Percentiles rank a stretch among this genome's conserved stretches.
These are phyloP conservation scores for Silene latifolia DNA, from an alignment of 148 eudicot genomes.

Conservation along the genomic window DNA sequence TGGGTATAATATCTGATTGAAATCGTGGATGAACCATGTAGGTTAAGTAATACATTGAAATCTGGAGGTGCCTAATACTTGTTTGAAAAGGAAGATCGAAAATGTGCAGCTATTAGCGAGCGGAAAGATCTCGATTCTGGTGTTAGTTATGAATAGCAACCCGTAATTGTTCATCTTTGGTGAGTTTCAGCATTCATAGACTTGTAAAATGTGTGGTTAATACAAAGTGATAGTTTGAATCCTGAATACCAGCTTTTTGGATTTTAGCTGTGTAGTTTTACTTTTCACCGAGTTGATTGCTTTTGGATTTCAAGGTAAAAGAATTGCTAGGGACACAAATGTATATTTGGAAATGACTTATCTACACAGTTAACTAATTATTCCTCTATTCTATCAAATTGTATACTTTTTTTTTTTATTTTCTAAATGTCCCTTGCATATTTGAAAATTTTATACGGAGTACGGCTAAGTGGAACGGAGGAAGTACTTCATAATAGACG, in stretches of 20 bases:
- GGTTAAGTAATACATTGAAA: constrained; percentile 94
- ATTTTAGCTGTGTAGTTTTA: constrained; percentile 9
- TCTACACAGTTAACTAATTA: no score
- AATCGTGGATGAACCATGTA: constrained; percentile 16
- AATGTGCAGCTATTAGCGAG: constrained; percentile 15
- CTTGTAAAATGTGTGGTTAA: constrained; percentile 19
- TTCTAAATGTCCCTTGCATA: no score
- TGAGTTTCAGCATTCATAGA: constrained; percentile 24
- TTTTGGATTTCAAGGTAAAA: background rate
- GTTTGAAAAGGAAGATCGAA: background rate
- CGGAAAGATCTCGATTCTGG: constrained; percentile 8
- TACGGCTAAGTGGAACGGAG: no score
- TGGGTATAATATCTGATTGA: background rate
- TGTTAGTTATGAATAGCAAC: constrained; percentile 18
- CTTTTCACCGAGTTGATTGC: background rate
- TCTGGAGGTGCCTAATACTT: constrained; percentile 63
- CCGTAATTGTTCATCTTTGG: constrained; percentile 20
- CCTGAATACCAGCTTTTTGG: background rate
- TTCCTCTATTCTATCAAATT: no score
- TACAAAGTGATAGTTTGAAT: constrained; percentile 15
- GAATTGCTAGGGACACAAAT: background rate
- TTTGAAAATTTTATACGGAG: no score
- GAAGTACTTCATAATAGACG: no score
- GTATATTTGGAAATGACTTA: no score
- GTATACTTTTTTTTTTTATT: no score